Conservation (phyloP, 495 filamentous ascomycete genomes). For the Penicillium odoratum region DNA sequence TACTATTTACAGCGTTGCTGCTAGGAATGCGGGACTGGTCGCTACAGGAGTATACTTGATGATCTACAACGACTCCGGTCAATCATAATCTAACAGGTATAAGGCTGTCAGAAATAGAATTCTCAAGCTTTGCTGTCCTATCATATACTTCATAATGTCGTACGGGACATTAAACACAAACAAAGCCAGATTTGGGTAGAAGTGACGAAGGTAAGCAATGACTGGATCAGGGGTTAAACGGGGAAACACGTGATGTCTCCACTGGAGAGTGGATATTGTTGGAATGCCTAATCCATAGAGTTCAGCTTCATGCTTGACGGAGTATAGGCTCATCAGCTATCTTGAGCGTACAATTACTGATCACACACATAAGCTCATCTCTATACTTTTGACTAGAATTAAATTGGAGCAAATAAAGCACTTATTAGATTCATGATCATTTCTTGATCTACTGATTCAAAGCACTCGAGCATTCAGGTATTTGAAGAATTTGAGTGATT, state of each 20-base stretch:
- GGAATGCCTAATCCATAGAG: too few species aligned
- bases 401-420: too few species aligned
- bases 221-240: conserved; percentile 27
- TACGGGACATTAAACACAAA: neutral
- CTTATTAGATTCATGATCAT: too few species aligned
- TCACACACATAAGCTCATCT: too few species aligned
- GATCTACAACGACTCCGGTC: neutral
- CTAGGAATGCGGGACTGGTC: neutral
- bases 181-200: neutral
- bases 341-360: too few species aligned
- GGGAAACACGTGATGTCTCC: conserved; percentile 18
- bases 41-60: neutral
- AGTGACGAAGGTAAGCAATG: neutral
- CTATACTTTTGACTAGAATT: too few species aligned
- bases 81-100: neutral
- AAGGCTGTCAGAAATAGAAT: neutral
- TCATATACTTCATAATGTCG: neutral
- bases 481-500: too few species aligned
- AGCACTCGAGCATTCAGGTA: too few species aligned
- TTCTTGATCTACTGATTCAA: too few species aligned
- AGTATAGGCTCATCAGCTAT: too few species aligned
- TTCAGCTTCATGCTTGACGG: too few species aligned
- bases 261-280: too few species aligned
- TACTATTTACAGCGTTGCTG: neutral
- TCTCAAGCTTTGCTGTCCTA: neutral